phyloP scores from a whole-genome alignment of 257 asterid species.

The Fraxinus pennsylvanica region DNA sequence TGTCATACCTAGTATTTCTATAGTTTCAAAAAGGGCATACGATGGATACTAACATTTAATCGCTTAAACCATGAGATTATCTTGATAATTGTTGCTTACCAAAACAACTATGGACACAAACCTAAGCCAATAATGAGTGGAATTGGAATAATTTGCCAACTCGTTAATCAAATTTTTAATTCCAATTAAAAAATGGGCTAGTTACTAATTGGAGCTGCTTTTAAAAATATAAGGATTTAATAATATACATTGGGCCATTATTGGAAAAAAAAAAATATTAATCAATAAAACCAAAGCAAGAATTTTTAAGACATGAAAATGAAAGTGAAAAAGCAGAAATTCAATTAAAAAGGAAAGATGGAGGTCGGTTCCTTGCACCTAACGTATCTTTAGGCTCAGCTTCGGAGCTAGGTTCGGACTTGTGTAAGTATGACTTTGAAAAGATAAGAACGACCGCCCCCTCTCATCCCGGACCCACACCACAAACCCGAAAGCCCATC shows the following conservation, averaged over 20 bases:
- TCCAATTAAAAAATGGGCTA: neutral
- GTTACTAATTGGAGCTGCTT: neutral
- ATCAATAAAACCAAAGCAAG: slow-evolving; percentile 39
- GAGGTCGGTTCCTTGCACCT: slow-evolving; percentile 73
- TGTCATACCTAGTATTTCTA: too few species aligned
- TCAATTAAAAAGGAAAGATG: slow-evolving; percentile 48
- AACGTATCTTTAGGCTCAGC: slow-evolving; percentile 54
- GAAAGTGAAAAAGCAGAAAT: slow-evolving; percentile 37
- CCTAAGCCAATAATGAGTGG: slow-evolving; percentile 24
- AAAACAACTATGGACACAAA: slow-evolving; percentile 20
- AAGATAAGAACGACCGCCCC: slow-evolving; percentile 60
- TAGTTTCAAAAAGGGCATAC: too few species aligned
- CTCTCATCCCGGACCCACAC: neutral
- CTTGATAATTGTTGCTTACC: slow-evolving; percentile 10
- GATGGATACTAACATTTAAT: neutral
- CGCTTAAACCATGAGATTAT: neutral
- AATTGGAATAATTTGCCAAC: slow-evolving; percentile 44
- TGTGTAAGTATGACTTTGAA: slow-evolving; percentile 36
- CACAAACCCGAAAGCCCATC: neutral
- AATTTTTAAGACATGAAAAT: slow-evolving; percentile 48
- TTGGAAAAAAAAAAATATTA: neutral
- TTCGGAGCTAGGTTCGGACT: slow-evolving; percentile 60
- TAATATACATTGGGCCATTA: neutral
- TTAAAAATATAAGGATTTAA: neutral
- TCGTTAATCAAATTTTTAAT: slow-evolving; percentile 21